Evolutionary conservation across 1,284 basidiomycete species (phyloP).

Genomic region (Ganoderma lucidum): DNA sequence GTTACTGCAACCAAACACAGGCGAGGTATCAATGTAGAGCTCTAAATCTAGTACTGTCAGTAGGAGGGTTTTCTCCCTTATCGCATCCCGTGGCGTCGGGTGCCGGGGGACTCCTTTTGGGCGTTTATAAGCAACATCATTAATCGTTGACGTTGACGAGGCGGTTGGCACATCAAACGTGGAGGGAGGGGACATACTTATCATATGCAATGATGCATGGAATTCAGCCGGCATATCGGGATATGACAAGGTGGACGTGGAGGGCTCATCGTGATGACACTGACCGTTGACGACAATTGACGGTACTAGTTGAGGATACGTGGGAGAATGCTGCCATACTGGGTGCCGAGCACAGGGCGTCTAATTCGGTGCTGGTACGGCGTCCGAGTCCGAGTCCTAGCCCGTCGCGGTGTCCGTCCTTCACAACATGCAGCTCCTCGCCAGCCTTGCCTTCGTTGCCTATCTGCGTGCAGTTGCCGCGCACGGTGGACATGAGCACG

Average conservation of each 20-base stretch:
- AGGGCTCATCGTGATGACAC: too few species aligned
- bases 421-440: conserved; percentile 43
- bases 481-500: conserved; percentile 39
- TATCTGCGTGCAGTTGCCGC: conserved; percentile 36
- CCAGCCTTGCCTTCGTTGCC: conserved; percentile 47
- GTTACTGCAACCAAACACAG: not conserved
- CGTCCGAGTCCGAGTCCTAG: not conserved
- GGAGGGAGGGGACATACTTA: not conserved
- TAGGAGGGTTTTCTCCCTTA: too few species aligned
- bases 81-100: too few species aligned
- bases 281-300: too few species aligned
- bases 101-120: too few species aligned
- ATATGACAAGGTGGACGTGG: too few species aligned
- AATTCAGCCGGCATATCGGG: too few species aligned
- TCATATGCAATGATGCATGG: too few species aligned
- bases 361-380: not conserved
- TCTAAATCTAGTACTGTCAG: too few species aligned
- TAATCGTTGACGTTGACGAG: too few species aligned
- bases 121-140: too few species aligned
- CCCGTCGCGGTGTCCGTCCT: not conserved
- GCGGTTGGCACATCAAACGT: not conserved
- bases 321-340: not conserved
- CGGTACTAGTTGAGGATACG: not conserved
- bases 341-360: not conserved
- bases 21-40: not conserved